Percentiles rank a stretch among this genome's conserved stretches.
phyloP scores from a whole-genome alignment of 2,329 filamentous ascomycete genomes.

The Aspergillus sp. region DNA sequence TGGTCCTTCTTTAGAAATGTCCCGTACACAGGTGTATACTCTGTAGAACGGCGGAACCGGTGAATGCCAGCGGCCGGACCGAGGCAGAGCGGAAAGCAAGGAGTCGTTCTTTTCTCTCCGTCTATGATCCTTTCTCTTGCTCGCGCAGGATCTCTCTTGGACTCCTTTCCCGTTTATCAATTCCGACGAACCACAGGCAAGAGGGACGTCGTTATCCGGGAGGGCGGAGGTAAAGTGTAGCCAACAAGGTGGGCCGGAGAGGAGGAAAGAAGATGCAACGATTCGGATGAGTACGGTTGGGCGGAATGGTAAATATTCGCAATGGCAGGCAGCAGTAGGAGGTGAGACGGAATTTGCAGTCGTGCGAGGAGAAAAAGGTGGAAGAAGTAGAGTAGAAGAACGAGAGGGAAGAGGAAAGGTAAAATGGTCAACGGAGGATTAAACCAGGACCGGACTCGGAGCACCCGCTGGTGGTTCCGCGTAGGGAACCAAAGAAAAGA shows the following conservation, averaged over 20 bases:
- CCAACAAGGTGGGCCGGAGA: not conserved
- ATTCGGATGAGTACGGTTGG: not conserved
- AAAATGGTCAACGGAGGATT: not conserved
- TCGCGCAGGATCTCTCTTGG: not conserved
- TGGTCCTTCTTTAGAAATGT: slow-evolving; percentile 3
- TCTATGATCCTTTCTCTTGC: not conserved
- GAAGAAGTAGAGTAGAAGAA: slow-evolving; percentile 1
- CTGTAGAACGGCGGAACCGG: not conserved
- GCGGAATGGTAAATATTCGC: not conserved
- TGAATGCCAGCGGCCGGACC: not conserved
- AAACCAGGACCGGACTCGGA: not conserved
- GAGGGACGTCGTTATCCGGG: not conserved
- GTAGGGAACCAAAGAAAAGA: not conserved
- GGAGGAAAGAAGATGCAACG: not conserved
- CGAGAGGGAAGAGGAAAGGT: not conserved
- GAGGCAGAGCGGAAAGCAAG: not conserved
- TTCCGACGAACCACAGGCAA: not conserved
- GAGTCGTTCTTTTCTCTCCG: not conserved
- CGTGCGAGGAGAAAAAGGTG: not conserved
- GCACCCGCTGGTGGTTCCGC: not conserved
- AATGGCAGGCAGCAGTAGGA: not conserved
- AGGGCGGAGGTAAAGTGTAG: not conserved
- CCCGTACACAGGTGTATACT: not conserved
- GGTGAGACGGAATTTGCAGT: not conserved
- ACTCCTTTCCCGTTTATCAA: not conserved